phyloP scores from a whole-genome alignment of 148 eudicot genomes.

The Chenopodium album region DNA sequence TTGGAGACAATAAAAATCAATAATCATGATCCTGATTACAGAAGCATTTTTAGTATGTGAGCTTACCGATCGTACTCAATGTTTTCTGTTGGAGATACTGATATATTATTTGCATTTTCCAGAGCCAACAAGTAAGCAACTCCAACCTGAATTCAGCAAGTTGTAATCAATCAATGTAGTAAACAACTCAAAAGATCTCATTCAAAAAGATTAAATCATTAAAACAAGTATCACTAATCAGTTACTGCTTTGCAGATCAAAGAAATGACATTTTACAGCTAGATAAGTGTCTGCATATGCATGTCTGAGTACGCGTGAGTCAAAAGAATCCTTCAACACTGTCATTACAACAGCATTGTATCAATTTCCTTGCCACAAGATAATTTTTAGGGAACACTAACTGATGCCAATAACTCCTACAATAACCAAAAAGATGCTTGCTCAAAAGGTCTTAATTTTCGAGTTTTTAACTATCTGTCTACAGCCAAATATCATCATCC shows the following conservation, averaged over 20 bases:
- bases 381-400: neutral
- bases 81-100: conserved; percentile 69
- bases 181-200: conserved; percentile 1
- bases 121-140: conserved; percentile 93
- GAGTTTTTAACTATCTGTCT: neutral
- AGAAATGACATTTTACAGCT: neutral
- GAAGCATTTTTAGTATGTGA: neutral
- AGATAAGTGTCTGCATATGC: neutral
- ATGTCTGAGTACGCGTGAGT: neutral
- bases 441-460: neutral
- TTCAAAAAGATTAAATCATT: neutral
- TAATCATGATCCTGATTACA: neutral
- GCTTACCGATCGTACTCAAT: conserved; percentile 91
- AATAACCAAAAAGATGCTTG: neutral
- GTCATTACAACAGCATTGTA: neutral
- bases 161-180: conserved; percentile 7
- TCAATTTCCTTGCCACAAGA: neutral
- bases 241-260: neutral
- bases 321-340: neutral
- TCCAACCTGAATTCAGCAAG: conserved; percentile 65
- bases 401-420: neutral
- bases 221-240: neutral
- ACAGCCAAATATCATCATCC: neutral
- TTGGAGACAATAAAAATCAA: neutral
- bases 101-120: conserved; percentile 76